Base-by-base conservation (phyloP, 306 rosid genomes). In the Parietaria judaica region DNA sequence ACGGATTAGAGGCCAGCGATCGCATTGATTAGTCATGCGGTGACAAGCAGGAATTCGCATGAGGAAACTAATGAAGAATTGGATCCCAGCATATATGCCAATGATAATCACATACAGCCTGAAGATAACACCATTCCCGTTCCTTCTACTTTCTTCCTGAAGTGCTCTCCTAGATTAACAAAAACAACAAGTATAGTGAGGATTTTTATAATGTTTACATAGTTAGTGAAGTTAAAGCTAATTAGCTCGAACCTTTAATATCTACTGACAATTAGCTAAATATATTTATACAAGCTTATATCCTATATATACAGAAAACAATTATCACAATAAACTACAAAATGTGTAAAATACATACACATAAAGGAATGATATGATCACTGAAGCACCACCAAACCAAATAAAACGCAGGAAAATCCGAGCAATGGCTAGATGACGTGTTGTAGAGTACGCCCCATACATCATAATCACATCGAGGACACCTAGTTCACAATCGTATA, bases 31-130 rank as follows among this genome's bases (percentile, higher is more conserved):
- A 31, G 95, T 81, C 69, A 88, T 56, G 47, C 7, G 80, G 74
- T 83, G 98, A 73, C 89, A 88, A 36, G 89, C 84, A 51, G 98
- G 98, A 71, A 91, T 83, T 60, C 95, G 84, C 98, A 91, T 83
- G 71, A 91, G 77, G 58, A 80, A 71, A 70, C 98, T 88, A 35
- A 91, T 76, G 70, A 83, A 77, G 76, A 91, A 67, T 61, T 91
- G 98, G 65, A 91, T 67, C 72, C 95, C 90, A 16, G 92, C 98
- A 71, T 91, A 91, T 66, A 84, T 79, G 78, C 86, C 92, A 14
- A 91, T 61, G 51, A 91, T 65, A 54, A 91, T 77, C 66, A 78
- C 60, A 65, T 91, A 91, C 14, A 88, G 58, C 70, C 75, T 85
- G 72, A 69, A 88, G 60, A 83, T 13, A 69, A 76, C 60, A 10